These are phyloP conservation scores for Pythium guiyangense DNA, from an alignment of 352 stramenopile species.

Conservation along the genomic window DNA sequence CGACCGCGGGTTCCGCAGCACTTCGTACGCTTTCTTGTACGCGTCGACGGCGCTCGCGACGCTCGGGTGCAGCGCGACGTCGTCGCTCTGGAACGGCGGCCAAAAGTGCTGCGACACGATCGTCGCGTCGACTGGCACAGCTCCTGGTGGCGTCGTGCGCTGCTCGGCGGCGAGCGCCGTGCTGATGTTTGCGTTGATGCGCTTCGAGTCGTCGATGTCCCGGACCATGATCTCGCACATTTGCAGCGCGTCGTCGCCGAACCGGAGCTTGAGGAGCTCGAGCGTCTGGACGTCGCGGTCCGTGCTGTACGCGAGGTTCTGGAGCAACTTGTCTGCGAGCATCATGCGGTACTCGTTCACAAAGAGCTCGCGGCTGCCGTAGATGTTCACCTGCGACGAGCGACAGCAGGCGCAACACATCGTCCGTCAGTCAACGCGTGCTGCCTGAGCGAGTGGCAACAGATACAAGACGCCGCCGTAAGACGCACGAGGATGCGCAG, in stretches of 20 bases:
- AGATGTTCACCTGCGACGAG: slow-evolving; percentile 89
- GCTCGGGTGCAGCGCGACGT: slow-evolving; percentile 87
- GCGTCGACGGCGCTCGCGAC: slow-evolving; percentile 76
- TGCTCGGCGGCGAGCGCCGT: slow-evolving; percentile 27
- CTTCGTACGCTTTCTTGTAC: slow-evolving; percentile 90
- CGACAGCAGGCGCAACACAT: background rate
- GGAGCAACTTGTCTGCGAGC: slow-evolving; percentile 95
- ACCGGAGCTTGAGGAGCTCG: slow-evolving; percentile 96
- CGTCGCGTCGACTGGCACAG: slow-evolving; percentile 76
- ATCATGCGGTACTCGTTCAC: slow-evolving; percentile 99
- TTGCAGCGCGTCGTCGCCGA: slow-evolving; percentile 92
- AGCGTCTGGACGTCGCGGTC: slow-evolving; percentile 93
- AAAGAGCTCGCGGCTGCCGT: slow-evolving; percentile 97
- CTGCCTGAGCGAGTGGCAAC: too few relatives aligned
- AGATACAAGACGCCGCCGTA: background rate
- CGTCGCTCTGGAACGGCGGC: slow-evolving; percentile 92
- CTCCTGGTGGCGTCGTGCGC: background rate
- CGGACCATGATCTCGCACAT: slow-evolving; percentile 98
- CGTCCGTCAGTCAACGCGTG: background rate
- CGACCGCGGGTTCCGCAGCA: slow-evolving; percentile 92
- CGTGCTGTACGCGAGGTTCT: slow-evolving; percentile 93
- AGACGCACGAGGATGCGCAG: slow-evolving; percentile 90
- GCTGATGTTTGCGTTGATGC: slow-evolving; percentile 89
- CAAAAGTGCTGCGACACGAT: slow-evolving; percentile 98
- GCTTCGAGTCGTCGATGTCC: slow-evolving; percentile 96